These are phyloP conservation scores for Globisporangium ultimum DNA, from an alignment of 352 stramenopile genomes.

Conservation along the genomic window DNA sequence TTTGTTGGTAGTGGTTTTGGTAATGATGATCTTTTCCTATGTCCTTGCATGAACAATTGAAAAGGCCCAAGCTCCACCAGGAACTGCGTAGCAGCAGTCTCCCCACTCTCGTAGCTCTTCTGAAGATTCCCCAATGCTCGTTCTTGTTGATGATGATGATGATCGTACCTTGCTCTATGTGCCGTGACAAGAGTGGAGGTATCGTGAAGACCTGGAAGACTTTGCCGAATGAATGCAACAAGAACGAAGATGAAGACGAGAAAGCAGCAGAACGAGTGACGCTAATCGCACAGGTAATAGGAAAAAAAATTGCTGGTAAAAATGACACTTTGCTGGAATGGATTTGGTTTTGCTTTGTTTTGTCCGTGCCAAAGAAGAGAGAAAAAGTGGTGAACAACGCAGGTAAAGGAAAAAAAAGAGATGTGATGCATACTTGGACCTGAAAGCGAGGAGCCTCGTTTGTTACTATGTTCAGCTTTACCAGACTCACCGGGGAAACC, in stretches of 20 bases:
- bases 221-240: no score
- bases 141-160: conserved; percentile 14
- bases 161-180: conserved; percentile 9
- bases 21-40: conserved; percentile 25
- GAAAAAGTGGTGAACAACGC: background rate
- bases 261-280: background rate
- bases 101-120: conserved; percentile 3
- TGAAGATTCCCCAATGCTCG: conserved; percentile 8
- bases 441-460: no score
- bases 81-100: conserved; percentile 34
- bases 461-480: background rate
- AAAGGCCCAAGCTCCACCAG: conserved; percentile 67
- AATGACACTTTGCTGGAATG: no score
- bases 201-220: background rate
- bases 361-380: background rate
- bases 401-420: background rate
- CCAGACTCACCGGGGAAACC: background rate
- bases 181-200: conserved; percentile 2
- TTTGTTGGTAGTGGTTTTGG: conserved; percentile 23
- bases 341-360: no score
- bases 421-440: no score
- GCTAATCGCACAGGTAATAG: no score
- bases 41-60: conserved; percentile 11
- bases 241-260: background rate
- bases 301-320: no score